Base-by-base conservation (phyloP, 768 basidiomycete species). In the Piloderma croceum region DNA sequence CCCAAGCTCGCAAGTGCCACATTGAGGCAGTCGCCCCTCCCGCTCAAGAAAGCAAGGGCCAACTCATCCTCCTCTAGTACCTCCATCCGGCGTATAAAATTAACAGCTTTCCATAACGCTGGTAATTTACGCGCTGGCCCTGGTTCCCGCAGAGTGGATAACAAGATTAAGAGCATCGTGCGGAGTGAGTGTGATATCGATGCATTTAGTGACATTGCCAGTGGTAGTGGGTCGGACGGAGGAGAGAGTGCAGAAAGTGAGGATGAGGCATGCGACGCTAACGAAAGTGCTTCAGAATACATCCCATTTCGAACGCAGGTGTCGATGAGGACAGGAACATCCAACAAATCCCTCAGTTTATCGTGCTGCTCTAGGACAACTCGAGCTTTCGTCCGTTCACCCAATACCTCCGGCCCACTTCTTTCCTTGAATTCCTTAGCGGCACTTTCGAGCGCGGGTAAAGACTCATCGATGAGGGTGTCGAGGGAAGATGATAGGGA, bases 281-380 rank as follows among this genome's bases (percentile, higher is more conserved):
- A 74, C 20, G 90, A 84, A 42, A 98, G 74, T 0, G 92, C 93
- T 57, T 98, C 96, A 39, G 81, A 73, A 65, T 92, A 97, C 61
- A 88, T 85, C 6, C 90, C 90, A 53, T 90, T 91, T 27, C 91
- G 77, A 11, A 96, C 86, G 56, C 91, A 97, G 1, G 90, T 89
- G 57, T 94, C 90, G 55, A 96, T 84, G 22, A 99, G 74, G 37
- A 86, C 69, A 7, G 94, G 91, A 35, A 93, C 76, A 50, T 96
- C 92, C 42, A 98, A 77, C 24, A 98, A 64, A 59, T 97, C 92
- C 48, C 86, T 75, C 44, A 98, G 75, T 61, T 92, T 92, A 59
- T 94, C 90, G 55, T 91, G 86, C 52, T 94, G 88, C 52, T 97
- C 93, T 44, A 91, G 76, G n/a, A 98, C 89, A 36, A 87, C 69